Evolutionary conservation across 2,329 filamentous ascomycete genomes (phyloP).

Genomic region (Rosellinia necatrix): DNA sequence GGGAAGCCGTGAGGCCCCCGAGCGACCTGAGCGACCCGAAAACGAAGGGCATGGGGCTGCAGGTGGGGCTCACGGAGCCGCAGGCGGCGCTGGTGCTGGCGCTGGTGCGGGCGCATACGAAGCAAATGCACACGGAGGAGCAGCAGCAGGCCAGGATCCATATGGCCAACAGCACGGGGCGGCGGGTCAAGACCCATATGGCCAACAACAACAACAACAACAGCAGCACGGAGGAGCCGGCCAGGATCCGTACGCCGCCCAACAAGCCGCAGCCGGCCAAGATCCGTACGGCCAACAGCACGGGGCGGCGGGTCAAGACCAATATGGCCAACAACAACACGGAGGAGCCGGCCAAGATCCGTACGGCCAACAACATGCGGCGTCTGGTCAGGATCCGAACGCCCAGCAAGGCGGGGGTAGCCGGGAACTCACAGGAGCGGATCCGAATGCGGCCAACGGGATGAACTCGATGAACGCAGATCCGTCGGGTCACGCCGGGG

Average conservation of each 20-base stretch:
- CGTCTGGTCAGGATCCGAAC: slow-evolving; percentile 12
- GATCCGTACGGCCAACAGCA: slow-evolving; percentile 1
- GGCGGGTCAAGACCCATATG: neutral
- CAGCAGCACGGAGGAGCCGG: too few relatives aligned
- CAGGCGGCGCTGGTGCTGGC: neutral
- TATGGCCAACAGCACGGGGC: neutral
- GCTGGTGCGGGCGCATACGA: neutral
- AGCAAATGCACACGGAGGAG: neutral
- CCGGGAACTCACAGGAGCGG: slow-evolving; percentile 13
- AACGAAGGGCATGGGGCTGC: slow-evolving; percentile 9
- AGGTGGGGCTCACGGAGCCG: neutral
- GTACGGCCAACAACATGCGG: too few relatives aligned
- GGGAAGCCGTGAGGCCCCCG: slow-evolving; percentile 2
- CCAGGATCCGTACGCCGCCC: too few relatives aligned
- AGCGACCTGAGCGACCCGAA: slow-evolving; percentile 17
- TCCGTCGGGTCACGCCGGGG: slow-evolving; percentile 1
- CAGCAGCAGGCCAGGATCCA: slow-evolving; percentile 6
- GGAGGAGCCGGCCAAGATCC: too few relatives aligned
- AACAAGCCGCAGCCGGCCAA: slow-evolving; percentile 5
- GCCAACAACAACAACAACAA: too few relatives aligned
- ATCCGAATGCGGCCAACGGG: slow-evolving; percentile 3
- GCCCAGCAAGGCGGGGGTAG: slow-evolving; percentile 7
- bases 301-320: neutral
- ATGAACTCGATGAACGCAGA: neutral
- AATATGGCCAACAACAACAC: too few relatives aligned